These are phyloP conservation scores for Apiotrichum montevideense DNA, from an alignment of 1,284 basidiomycete genomes.

Conservation along the genomic window DNA sequence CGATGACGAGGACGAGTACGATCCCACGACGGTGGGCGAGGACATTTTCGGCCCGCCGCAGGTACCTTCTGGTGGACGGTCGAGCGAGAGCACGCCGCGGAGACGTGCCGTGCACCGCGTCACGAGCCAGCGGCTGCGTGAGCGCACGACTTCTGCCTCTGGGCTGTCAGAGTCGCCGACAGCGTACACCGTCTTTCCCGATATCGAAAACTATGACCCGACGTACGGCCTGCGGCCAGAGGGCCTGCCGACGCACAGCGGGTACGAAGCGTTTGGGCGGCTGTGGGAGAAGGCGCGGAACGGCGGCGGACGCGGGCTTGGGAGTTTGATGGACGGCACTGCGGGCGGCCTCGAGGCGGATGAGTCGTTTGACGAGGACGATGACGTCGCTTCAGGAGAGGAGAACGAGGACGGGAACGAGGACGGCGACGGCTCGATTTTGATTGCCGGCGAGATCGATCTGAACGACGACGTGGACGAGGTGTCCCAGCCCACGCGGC, in stretches of 20 bases:
- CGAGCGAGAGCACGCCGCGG: constrained; percentile 10
- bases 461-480: constrained; percentile 6
- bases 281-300: constrained; percentile 58
- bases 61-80: background rate
- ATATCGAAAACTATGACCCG: constrained; percentile 87
- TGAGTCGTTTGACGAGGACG: constrained; percentile 55
- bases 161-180: constrained; percentile 42
- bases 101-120: background rate
- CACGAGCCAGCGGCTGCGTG: constrained; percentile 25
- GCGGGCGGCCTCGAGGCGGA: background rate
- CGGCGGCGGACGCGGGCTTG: constrained; percentile 53
- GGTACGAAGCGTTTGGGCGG: constrained; percentile 45
- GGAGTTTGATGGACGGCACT: constrained; percentile 35
- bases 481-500: constrained; percentile 25
- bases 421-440: background rate
- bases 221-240: constrained; percentile 96
- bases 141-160: constrained; percentile 16
- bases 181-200: constrained; percentile 58
- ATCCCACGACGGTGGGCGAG: constrained; percentile 14
- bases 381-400: constrained; percentile 48
- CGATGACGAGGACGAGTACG: constrained; percentile 52
- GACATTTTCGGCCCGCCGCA: constrained; percentile 30
- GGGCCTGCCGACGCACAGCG: constrained; percentile 58
- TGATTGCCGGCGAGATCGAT: background rate
- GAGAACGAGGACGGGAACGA: constrained; percentile 19